Base-by-base conservation (phyloP, 768 basidiomycete species). In the Baorangia bicolor region DNA sequence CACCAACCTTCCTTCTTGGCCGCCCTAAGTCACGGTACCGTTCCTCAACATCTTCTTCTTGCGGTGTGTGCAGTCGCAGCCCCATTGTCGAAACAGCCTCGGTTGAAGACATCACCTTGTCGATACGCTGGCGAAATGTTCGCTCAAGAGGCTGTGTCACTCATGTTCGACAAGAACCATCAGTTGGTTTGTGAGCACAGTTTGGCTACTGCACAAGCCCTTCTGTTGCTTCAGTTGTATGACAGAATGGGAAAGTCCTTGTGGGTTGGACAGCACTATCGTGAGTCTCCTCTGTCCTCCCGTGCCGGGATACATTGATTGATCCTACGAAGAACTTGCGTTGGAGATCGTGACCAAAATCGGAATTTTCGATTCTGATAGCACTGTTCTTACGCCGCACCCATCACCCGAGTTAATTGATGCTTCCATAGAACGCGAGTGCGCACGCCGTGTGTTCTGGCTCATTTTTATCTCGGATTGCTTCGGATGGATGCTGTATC, bases 401-500 rank as follows among this genome's bases (percentile, higher is more conserved):
- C 83, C 84, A 49, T 77, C 83, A 55, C 75, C 81, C 49, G 81
- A 82, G 49, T 82, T 82, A 60, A 83, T 84, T 23, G 79, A 85
- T 58, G 75, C 76, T 51, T 80, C 80, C 44, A 82, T 88, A 60
- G 85, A 90, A 64, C 86, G 84, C 56, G 90, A 93, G 74, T 87
- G 87, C 57, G 77, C 85, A n/a, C 85, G 90, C 43, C 83, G 90
- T 53, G 83, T 88, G 55, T 91, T 92, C 71, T 92, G 90, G 90
- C 76, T 89, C 51, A 82, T 89, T 55, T 82, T 85, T 65, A 73
- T 84, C 56, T 76, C 87, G 64, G 83, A 87, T 64, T 70, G 74
- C 61, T 73, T 80, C 25, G 70, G 71, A 40, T 73, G 75, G 62
- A 71, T 76, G 49, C 45, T 73, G 23, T 73, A 71, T 62, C 65